Conservation (phyloP, 2,329 filamentous ascomycete genomes). For the Lizonia empirigonia region DNA sequence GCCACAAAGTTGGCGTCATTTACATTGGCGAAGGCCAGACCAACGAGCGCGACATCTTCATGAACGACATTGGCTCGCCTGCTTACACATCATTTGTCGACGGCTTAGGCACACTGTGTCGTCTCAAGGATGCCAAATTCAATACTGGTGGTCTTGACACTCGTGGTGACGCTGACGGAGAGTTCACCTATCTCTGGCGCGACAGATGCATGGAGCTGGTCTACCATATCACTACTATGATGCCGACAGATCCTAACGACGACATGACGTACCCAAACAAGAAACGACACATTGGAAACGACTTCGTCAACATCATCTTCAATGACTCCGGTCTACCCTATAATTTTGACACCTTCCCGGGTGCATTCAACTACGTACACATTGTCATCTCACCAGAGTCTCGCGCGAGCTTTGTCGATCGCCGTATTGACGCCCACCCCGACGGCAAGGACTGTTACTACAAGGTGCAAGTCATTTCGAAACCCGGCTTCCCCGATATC, state of each 20-base stretch:
- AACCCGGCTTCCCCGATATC: slow-evolving; percentile 86
- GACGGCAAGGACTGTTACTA: slow-evolving; percentile 67
- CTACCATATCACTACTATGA: slow-evolving; percentile 95
- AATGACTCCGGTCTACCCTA: slow-evolving; percentile 94
- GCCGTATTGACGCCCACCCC: slow-evolving; percentile 49
- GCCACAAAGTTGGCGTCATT: slow-evolving; percentile 92
- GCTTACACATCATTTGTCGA: slow-evolving; percentile 88
- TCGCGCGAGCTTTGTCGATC: slow-evolving; percentile 72
- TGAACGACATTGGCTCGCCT: slow-evolving; percentile 82
- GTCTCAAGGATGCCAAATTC: slow-evolving; percentile 80
- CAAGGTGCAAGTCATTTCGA: slow-evolving; percentile 86
- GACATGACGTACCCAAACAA: slow-evolving; percentile 78
- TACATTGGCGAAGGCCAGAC: slow-evolving; percentile 90
- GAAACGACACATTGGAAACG: slow-evolving; percentile 95
- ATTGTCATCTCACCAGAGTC: slow-evolving; percentile 94
- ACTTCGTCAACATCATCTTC: slow-evolving; percentile 97
- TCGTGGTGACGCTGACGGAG: slow-evolving; percentile 76
- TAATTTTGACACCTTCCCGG: slow-evolving; percentile 88
- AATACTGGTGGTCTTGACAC: slow-evolving; percentile 92
- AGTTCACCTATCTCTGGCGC: slow-evolving; percentile 91
- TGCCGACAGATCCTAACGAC: slow-evolving; percentile 83
- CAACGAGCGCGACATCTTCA: slow-evolving; percentile 79
- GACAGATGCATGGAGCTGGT: slow-evolving; percentile 94
- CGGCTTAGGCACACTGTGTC: slow-evolving; percentile 79
- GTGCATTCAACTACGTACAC: slow-evolving; percentile 95